These are phyloP conservation scores for Puccinia novopanici DNA, from an alignment of 1,284 basidiomycete genomes.

Conservation along the genomic window DNA sequence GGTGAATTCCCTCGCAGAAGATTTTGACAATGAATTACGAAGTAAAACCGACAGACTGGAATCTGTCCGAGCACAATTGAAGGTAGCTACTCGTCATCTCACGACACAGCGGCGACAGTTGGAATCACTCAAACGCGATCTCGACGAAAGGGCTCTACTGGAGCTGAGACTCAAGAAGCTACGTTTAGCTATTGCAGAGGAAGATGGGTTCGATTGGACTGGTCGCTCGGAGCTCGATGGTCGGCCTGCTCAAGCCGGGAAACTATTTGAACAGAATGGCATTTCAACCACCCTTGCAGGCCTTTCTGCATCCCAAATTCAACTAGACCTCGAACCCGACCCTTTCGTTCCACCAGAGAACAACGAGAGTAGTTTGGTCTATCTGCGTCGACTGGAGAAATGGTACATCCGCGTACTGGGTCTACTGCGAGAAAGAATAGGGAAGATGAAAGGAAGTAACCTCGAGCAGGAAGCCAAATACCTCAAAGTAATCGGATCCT, in stretches of 20 bases:
- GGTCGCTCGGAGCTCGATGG: slow-evolving; percentile 73
- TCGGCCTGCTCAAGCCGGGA: slow-evolving; percentile 62
- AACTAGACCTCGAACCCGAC: slow-evolving; percentile 60
- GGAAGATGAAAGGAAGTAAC: slow-evolving; percentile 53
- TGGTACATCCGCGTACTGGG: slow-evolving; percentile 80
- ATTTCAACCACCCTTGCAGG: slow-evolving; percentile 62
- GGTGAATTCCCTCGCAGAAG: slow-evolving; percentile 73
- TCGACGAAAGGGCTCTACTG: slow-evolving; percentile 75
- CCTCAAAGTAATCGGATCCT: slow-evolving; percentile 53
- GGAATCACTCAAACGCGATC: slow-evolving; percentile 70
- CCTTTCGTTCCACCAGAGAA: slow-evolving; percentile 62
- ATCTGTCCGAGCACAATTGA: slow-evolving; percentile 80
- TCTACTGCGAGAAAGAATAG: slow-evolving; percentile 63
- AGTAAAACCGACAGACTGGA: slow-evolving; percentile 82
- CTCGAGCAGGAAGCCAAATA: slow-evolving; percentile 55
- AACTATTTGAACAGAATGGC: slow-evolving; percentile 72
- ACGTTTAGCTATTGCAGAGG: slow-evolving; percentile 73
- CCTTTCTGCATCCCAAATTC: slow-evolving; percentile 53
- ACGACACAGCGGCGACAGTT: slow-evolving; percentile 84
- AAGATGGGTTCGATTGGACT: slow-evolving; percentile 82
- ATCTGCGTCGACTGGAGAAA: slow-evolving; percentile 71
- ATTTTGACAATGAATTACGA: slow-evolving; percentile 81
- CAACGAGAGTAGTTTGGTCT: slow-evolving; percentile 62
- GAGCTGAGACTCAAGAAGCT: slow-evolving; percentile 76
- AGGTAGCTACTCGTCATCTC: slow-evolving; percentile 83